Base-by-base conservation (phyloP, 306 rosid genomes). In the Pyrus communis region DNA sequence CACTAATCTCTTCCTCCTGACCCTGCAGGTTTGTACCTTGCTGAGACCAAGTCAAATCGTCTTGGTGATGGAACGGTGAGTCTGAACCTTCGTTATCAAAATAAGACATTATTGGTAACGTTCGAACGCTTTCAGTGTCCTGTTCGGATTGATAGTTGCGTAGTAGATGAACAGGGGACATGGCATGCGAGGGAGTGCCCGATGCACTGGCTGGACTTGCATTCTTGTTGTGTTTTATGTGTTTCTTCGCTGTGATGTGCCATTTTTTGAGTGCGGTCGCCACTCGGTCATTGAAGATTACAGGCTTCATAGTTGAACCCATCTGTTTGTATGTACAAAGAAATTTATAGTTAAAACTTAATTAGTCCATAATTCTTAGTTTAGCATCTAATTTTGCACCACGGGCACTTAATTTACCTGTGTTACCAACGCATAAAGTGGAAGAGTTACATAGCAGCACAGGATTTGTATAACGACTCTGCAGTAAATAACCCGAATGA, bases 361-460 rank as follows among this genome's bases (percentile, higher is more conserved):
- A 2, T 51, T 15, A 45, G 15, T 18, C 46, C 71, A 65, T 4
- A 55, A 23, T 51, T 33, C 73, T 7, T 38, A 38, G 9, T 45
- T 62, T 33, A 54, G 77, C 4, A 59, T 18, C 13, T 59, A 18
- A n/a, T 22, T 27, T 46, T 35, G 7, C 67, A 13, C 15, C 18
- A 62, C 30, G 30, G 40, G 40, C 40, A 3, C 67, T 75, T 76
- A 4, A 14, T 49, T 17, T 17, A 93, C 98, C 95, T 91, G 98
- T 35, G 97, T 88, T 4, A 93, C 98, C 1, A 93, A 82, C 33
- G 98, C 98, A 75, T 93, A 88, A n/a, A 91, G 92, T 67, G 98
- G 98, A 31, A 91, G 88, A 54, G 96, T 93, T 4, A 93, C 97
- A 49, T 93, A 93, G 85, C 98, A 89, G 81, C 98, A 93, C 4